Evolutionary conservation across 495 filamentous ascomycete species (phyloP).

Genomic region (Beverwykella pulmonaria): DNA sequence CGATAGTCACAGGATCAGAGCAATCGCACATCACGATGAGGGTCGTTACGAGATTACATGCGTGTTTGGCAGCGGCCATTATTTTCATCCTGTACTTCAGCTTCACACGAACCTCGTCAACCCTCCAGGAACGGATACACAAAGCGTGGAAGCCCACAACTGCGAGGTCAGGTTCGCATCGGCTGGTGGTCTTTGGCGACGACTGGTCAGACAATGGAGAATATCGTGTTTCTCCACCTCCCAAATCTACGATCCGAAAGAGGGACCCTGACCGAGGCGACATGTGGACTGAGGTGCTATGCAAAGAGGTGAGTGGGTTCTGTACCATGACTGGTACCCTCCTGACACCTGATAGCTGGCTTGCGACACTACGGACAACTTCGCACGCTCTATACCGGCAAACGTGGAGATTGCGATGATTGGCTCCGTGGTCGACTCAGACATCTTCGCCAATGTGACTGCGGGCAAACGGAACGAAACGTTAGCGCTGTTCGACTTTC

Average conservation of each 20-base stretch:
- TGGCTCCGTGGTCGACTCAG: slow-evolving; percentile 24
- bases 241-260: slow-evolving; percentile 11
- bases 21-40: not conserved
- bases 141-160: slow-evolving; percentile 26
- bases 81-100: slow-evolving; percentile 22
- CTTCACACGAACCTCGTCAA: slow-evolving; percentile 20
- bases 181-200: slow-evolving; percentile 36
- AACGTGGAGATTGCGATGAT: slow-evolving; percentile 11
- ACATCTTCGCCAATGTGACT: slow-evolving; percentile 34
- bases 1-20: not conserved
- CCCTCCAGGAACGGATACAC: slow-evolving; percentile 24
- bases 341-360: slow-evolving; percentile 16
- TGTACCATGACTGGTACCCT: not conserved
- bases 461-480: slow-evolving; percentile 5
- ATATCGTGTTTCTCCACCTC: slow-evolving; percentile 34
- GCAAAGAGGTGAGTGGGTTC: slow-evolving; percentile 23
- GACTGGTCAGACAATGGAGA: slow-evolving; percentile 36
- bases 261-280: slow-evolving; percentile 29
- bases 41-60: slow-evolving; percentile 21
- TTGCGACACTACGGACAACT: slow-evolving; percentile 35
- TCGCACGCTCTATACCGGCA: slow-evolving; percentile 21
- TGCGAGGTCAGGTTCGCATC: slow-evolving; percentile 6
- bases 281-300: slow-evolving; percentile 31
- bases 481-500: slow-evolving; percentile 29
- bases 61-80: slow-evolving; percentile 3